Percentiles rank a stretch among this genome's conserved stretches.
Conservation (phyloP, 176 grass and related monocot species). For the Saccharum spontaneum region DNA sequence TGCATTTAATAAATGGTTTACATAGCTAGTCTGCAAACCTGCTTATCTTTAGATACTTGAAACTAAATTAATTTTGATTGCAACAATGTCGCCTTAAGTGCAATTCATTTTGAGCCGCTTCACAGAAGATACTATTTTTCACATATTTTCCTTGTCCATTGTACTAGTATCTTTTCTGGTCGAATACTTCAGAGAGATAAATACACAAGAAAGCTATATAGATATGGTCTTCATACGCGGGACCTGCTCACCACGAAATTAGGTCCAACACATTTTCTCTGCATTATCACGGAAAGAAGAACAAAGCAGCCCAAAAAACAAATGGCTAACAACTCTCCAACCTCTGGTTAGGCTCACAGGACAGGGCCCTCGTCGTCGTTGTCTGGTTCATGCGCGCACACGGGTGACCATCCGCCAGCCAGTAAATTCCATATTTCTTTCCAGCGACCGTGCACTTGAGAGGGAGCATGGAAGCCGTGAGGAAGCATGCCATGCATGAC, state of each 20-base stretch:
- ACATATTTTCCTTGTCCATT: no score
- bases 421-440: slow-evolving; percentile 33
- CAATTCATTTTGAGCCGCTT: no score
- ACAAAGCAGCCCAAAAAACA: not conserved
- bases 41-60: no score
- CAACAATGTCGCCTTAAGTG: no score
- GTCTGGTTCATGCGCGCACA: not conserved
- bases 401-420: not conserved
- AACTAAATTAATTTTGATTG: no score
- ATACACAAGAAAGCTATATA: not conserved
- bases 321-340: not conserved
- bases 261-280: not conserved
- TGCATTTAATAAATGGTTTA: no score
- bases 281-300: not conserved
- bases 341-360: slow-evolving; percentile 24
- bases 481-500: slow-evolving; percentile 15
- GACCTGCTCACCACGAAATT: not conserved
- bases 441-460: slow-evolving; percentile 24
- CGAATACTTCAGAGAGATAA: no score
- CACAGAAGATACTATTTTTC: no score
- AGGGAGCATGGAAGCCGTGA: slow-evolving; percentile 30
- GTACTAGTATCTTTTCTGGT: no score
- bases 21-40: no score
- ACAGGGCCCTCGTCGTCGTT: not conserved
- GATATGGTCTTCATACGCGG: no score